Percentiles rank a stretch among this genome's conserved stretches.
Evolutionary conservation across 768 basidiomycete species (phyloP).

Genomic region (Leccinum imitatum): DNA sequence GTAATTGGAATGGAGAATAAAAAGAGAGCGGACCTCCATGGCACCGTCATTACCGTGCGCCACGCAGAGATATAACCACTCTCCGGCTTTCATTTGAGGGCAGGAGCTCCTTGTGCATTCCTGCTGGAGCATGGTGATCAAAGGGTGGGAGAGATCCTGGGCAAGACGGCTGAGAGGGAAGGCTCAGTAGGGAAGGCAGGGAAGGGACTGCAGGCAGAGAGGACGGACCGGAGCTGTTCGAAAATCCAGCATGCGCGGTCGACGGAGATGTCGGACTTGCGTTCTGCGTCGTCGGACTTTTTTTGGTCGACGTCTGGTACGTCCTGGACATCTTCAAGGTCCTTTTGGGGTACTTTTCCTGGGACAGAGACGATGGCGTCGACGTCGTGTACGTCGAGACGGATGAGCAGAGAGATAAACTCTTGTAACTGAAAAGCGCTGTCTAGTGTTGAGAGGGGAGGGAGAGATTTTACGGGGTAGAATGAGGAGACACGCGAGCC

Average conservation of each 20-base stretch:
- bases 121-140: slow-evolving; percentile 81
- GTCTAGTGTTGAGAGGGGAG: slow-evolving; percentile 71
- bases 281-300: slow-evolving; percentile 28
- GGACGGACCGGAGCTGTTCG: slow-evolving; percentile 53
- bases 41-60: slow-evolving; percentile 88
- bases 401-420: slow-evolving; percentile 86
- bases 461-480: slow-evolving; percentile 72
- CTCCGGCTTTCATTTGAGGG: slow-evolving; percentile 98
- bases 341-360: slow-evolving; percentile 38
- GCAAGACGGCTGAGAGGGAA: slow-evolving; percentile 65
- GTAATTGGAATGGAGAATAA: slow-evolving; percentile 1
- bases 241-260: slow-evolving; percentile 88
- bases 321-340: slow-evolving; percentile 22
- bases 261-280: slow-evolving; percentile 54
- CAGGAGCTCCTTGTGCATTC: slow-evolving; percentile 86
- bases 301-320: slow-evolving; percentile 24
- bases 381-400: slow-evolving; percentile 86
- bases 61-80: slow-evolving; percentile 96
- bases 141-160: slow-evolving; percentile 82
- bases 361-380: slow-evolving; percentile 79
- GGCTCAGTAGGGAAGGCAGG: slow-evolving; percentile 2
- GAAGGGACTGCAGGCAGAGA: neutral
- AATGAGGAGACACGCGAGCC: slow-evolving; percentile 80
- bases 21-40: slow-evolving; percentile 63
- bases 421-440: slow-evolving; percentile 95